phyloP scores from a whole-genome alignment of 1,284 basidiomycete genomes.

The Inonotus hispidus region DNA sequence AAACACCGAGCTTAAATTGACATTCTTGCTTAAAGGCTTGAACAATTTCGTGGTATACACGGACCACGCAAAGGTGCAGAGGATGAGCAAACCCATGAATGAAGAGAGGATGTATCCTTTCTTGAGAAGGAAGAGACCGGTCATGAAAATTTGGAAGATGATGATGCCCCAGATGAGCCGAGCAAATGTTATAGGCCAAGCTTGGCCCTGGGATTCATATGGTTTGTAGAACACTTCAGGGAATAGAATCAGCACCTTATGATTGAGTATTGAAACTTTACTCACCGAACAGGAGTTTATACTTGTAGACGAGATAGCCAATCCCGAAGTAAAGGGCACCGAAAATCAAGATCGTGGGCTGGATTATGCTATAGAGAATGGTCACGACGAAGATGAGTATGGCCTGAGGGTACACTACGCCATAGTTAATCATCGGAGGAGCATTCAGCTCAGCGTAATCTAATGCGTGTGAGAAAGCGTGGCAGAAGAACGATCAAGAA shows the following conservation, averaged over 20 bases:
- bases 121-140: slow-evolving; percentile 84
- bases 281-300: slow-evolving; percentile 90
- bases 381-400: slow-evolving; percentile 95
- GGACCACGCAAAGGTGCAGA: slow-evolving; percentile 75
- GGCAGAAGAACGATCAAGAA: background rate
- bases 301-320: slow-evolving; percentile 95
- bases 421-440: slow-evolving; percentile 95
- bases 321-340: slow-evolving; percentile 93
- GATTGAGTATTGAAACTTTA: background rate
- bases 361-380: slow-evolving; percentile 91
- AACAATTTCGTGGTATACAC: slow-evolving; percentile 72
- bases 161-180: slow-evolving; percentile 85
- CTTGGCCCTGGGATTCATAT: slow-evolving; percentile 89
- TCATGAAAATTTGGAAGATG: slow-evolving; percentile 90
- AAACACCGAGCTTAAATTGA: slow-evolving; percentile 79
- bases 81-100: slow-evolving; percentile 74
- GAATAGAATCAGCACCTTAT: background rate
- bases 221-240: slow-evolving; percentile 85
- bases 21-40: slow-evolving; percentile 74
- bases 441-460: slow-evolving; percentile 97
- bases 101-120: slow-evolving; percentile 74
- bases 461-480: slow-evolving; percentile 26
- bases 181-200: slow-evolving; percentile 89
- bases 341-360: slow-evolving; percentile 91
- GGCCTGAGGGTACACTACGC: slow-evolving; percentile 89